A percentile compares a stretch with the other conserved stretches of the same genome.
These are phyloP conservation scores for Rhodotorula paludigena DNA, from an alignment of 768 basidiomycete genomes.

Conservation along the genomic window DNA sequence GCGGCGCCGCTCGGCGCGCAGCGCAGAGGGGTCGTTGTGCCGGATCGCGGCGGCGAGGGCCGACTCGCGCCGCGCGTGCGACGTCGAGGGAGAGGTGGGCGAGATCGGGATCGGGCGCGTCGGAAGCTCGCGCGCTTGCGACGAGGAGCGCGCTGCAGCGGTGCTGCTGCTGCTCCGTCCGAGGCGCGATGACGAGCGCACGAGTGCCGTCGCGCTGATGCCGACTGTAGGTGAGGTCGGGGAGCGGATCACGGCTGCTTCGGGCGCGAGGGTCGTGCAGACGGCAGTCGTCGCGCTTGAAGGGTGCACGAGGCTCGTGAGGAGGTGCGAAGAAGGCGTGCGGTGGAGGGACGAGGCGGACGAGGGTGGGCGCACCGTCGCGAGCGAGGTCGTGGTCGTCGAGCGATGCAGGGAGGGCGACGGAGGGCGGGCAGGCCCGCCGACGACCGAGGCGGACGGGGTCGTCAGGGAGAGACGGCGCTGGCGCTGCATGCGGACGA, in stretches of 20 bases:
- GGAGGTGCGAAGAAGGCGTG: neutral
- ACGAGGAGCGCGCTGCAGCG: too few species aligned
- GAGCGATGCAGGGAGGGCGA: neutral
- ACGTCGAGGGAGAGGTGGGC: neutral
- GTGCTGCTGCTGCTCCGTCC: too few species aligned
- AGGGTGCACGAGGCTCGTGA: neutral
- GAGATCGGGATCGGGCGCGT: conserved; percentile 3
- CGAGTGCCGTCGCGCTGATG: too few species aligned
- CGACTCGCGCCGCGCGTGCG: neutral
- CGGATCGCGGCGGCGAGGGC: conserved; percentile 6
- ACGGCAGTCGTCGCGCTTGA: neutral
- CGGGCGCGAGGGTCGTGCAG: neutral
- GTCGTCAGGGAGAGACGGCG: neutral
- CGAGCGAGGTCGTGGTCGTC: neutral
- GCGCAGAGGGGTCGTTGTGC: neutral
- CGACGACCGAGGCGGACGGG: neutral
- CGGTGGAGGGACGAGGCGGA: neutral
- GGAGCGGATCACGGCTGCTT: neutral
- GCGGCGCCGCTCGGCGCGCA: neutral
- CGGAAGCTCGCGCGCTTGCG: too few species aligned
- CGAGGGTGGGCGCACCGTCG: neutral
- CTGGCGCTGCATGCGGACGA: conserved; percentile 3
- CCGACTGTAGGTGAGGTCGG: neutral
- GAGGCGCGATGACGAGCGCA: neutral
- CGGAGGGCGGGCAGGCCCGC: neutral